Conservation (phyloP, 164 flowering plant species). For the Vitis cinerea region DNA sequence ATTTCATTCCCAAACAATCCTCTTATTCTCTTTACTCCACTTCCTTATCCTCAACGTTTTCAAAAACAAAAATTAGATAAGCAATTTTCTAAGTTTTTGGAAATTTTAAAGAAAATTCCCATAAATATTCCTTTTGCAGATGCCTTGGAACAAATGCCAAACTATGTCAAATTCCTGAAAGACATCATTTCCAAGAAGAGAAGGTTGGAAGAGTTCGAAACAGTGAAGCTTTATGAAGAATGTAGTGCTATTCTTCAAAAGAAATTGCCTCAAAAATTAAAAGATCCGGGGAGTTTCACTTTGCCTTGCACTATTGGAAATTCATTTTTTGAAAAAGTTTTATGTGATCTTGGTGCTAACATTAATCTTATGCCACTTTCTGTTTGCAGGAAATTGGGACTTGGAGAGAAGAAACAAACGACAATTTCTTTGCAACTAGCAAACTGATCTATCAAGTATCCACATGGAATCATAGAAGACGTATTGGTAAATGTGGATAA, state of each 20-base stretch:
- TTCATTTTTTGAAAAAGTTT: not conserved
- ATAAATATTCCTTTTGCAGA: not conserved
- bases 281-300: slow-evolving; percentile 6
- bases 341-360: not conserved
- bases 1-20: too few species aligned
- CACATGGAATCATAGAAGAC: not conserved
- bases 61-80: too few species aligned
- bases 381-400: not conserved
- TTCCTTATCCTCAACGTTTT: too few species aligned
- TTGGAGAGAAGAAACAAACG: not conserved
- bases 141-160: not conserved
- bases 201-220: slow-evolving; percentile 4
- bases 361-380: not conserved
- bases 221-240: not conserved
- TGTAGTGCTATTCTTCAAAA: not conserved
- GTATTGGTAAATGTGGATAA: not conserved
- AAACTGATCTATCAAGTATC: not conserved
- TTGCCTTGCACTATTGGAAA: not conserved
- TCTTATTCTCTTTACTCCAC: too few species aligned
- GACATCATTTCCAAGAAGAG: slow-evolving; percentile 1
- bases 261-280: not conserved
- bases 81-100: not conserved
- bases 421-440: not conserved
- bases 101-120: not conserved
- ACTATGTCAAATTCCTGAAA: not conserved